phyloP scores from a whole-genome alignment of 192 early-diverging fungal genomes.

The Helicostylum pulchrum region DNA sequence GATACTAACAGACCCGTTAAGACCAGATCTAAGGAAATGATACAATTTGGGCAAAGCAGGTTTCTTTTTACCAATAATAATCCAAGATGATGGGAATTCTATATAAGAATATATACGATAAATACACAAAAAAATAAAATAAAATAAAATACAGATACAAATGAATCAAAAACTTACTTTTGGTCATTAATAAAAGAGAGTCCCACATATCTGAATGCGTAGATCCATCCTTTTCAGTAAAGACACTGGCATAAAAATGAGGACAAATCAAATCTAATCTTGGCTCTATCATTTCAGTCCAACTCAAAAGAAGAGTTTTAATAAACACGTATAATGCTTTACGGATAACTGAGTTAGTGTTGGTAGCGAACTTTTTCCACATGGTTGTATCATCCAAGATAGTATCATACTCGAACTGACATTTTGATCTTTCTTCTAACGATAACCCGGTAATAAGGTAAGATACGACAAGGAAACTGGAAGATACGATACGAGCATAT shows the following conservation, averaged over 20 bases:
- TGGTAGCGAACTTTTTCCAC: conserved; percentile 48
- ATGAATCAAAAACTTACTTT: conserved; percentile 28
- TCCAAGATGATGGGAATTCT: conserved; percentile 64
- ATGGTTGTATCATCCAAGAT: conserved; percentile 51
- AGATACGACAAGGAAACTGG: conserved; percentile 54
- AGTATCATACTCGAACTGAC: conserved; percentile 35
- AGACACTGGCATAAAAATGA: conserved; percentile 59
- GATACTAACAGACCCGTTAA: conserved; percentile 59
- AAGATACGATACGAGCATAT: conserved; percentile 64
- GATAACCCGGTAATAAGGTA: conserved; percentile 47
- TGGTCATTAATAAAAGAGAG: conserved; percentile 74
- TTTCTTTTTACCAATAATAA: conserved; percentile 51
- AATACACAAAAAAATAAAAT: not conserved
- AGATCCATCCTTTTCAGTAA: conserved; percentile 69
- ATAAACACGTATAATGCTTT: conserved; percentile 60
- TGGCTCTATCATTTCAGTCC: conserved; percentile 43
- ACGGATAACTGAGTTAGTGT: conserved; percentile 51
- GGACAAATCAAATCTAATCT: conserved; percentile 48
- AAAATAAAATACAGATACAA: not conserved
- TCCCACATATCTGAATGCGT: conserved; percentile 87
- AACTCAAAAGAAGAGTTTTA: conserved; percentile 43
- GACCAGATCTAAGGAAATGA: conserved; percentile 63
- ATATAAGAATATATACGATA: not conserved
- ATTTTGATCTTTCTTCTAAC: conserved; percentile 25
- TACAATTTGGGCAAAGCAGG: conserved; percentile 60